Evolutionary conservation across 129 eudicot genomes (phyloP).

Genomic region (Lactuca sativa): DNA sequence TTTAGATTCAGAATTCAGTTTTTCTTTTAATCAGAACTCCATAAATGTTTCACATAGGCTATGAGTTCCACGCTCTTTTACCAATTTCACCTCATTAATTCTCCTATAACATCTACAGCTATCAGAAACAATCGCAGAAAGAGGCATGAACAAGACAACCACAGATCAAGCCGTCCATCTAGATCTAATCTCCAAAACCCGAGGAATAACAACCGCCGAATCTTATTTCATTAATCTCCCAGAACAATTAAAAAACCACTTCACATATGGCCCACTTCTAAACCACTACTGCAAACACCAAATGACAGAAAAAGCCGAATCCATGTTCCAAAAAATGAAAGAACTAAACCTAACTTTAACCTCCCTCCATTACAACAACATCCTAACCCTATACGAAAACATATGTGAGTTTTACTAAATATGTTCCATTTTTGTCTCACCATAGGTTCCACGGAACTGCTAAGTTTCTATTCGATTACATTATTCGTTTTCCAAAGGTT

Average conservation of each 20-base stretch:
- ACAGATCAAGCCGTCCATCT: slow-evolving; percentile 94
- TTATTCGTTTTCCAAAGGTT: no score
- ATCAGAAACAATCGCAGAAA: slow-evolving; percentile 84
- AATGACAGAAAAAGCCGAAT: slow-evolving; percentile 79
- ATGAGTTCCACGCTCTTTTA: no score
- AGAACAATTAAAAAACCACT: slow-evolving; percentile 73
- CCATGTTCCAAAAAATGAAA: slow-evolving; percentile 86
- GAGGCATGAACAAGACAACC: slow-evolving; percentile 89
- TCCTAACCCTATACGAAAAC: slow-evolving; percentile 76
- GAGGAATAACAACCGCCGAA: slow-evolving; percentile 78
- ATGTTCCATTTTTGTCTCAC: no score
- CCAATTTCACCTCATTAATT: no score
- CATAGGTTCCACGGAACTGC: no score
- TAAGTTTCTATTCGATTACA: no score
- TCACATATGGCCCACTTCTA: slow-evolving; percentile 84
- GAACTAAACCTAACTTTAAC: slow-evolving; percentile 60
- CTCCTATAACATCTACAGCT: slow-evolving; percentile 44
- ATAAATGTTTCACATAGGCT: background rate
- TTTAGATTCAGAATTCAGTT: background rate
- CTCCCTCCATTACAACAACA: slow-evolving; percentile 85
- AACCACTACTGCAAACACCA: slow-evolving; percentile 91
- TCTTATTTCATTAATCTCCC: slow-evolving; percentile 77
- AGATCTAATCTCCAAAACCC: slow-evolving; percentile 76
- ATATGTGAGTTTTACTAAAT: no score
- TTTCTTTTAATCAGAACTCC: background rate